Conservation (phyloP, 83 land plant genomes). For the Thuja plicata region DNA sequence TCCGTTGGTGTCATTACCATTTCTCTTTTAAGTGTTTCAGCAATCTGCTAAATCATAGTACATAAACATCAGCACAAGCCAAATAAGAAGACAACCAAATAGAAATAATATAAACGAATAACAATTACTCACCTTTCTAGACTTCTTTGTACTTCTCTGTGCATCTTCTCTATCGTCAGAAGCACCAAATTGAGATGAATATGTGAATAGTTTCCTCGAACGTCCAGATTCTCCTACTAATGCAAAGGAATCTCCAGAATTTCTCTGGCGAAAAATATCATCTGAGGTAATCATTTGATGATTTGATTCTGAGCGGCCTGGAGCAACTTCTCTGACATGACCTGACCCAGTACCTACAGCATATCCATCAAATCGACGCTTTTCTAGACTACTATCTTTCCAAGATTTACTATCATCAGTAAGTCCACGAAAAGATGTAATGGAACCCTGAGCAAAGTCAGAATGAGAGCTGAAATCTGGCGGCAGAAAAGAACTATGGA, state of each 20-base stretch:
- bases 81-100: not conserved
- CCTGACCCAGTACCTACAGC: conserved; percentile 44
- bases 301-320: not conserved
- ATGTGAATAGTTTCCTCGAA: conserved; percentile 56
- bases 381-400: conserved; percentile 22
- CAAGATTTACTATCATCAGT: conserved; percentile 29
- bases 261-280: not conserved
- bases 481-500: conserved; percentile 34
- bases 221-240: conserved; percentile 7
- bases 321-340: conserved; percentile 1
- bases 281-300: not conserved
- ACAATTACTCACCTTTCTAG: conserved; percentile 37
- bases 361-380: conserved; percentile 59
- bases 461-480: conserved; percentile 43
- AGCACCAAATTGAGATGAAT: conserved; percentile 23
- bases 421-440: conserved; percentile 46
- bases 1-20: conserved; percentile 90
- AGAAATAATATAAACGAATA: not conserved
- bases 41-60: conserved; percentile 31
- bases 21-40: conserved; percentile 74
- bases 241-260: not conserved
- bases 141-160: conserved; percentile 23
- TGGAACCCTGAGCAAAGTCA: conserved; percentile 30
- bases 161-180: conserved; percentile 26
- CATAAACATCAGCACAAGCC: not conserved